Evolutionary conservation across 2,329 filamentous ascomycete species (phyloP).

Genomic region (Delphinella strobiligena): DNA sequence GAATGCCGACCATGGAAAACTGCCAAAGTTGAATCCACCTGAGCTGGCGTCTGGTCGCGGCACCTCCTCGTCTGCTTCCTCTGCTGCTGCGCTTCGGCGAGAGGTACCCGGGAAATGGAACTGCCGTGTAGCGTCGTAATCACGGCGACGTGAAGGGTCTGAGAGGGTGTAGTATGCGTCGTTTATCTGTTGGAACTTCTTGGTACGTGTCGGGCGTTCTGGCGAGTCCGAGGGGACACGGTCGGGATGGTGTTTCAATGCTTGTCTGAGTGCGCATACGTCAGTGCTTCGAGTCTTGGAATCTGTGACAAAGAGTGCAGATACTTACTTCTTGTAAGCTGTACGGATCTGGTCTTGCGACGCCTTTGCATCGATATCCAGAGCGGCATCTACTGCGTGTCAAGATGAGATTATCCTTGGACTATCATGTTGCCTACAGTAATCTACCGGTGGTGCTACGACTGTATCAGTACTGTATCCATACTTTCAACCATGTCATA

Average conservation of each 20-base stretch:
- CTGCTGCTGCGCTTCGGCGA: constrained; percentile 30
- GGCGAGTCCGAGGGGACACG: constrained; percentile 74
- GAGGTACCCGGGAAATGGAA: constrained; percentile 33
- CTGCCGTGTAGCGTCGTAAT: constrained; percentile 67
- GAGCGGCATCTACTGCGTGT: constrained; percentile 15
- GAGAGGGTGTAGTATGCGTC: constrained; percentile 89
- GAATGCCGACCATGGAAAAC: constrained; percentile 60
- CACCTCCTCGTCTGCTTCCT: constrained; percentile 38
- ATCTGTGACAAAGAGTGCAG: not conserved
- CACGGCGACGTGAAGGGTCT: constrained; percentile 60
- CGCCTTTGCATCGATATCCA: constrained; percentile 46
- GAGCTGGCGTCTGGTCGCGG: constrained; percentile 23
- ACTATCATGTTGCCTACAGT: constrained; percentile 12
- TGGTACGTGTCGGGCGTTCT: constrained; percentile 69
- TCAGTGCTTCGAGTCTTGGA: constrained; percentile 61
- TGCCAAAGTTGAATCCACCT: constrained; percentile 20
- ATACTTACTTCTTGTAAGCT: constrained; percentile 69
- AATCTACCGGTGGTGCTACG: constrained; percentile 23
- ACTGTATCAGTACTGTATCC: constrained; percentile 1
- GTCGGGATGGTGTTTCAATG: constrained; percentile 87
- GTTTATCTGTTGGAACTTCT: constrained; percentile 82
- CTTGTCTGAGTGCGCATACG: constrained; percentile 48
- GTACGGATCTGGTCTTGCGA: constrained; percentile 75
- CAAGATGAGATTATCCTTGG: constrained; percentile 12
- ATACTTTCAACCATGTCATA: not conserved